These are phyloP conservation scores for Tulasnella sp. DNA, from an alignment of 768 basidiomycete species.

Conservation along the genomic window DNA sequence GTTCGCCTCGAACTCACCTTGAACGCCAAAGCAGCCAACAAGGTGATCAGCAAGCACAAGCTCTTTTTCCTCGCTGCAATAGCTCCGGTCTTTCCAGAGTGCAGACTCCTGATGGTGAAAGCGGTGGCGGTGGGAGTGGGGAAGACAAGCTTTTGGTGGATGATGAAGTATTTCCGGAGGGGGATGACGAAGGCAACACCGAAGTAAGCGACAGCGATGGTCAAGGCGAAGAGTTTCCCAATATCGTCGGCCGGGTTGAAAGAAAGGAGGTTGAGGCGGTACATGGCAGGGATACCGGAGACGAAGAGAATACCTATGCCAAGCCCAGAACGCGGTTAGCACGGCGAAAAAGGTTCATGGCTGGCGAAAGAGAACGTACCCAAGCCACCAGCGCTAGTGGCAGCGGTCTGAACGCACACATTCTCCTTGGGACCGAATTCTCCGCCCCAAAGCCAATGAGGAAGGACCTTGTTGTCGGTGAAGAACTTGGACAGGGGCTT, in stretches of 20 bases:
- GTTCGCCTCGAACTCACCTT: constrained; percentile 42
- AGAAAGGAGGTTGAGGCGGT: constrained; percentile 56
- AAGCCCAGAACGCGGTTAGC: not conserved
- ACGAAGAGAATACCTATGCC: constrained; percentile 56
- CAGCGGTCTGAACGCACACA: constrained; percentile 56
- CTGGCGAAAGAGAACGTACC: constrained; percentile 38
- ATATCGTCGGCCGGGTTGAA: constrained; percentile 54
- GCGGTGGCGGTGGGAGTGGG: constrained; percentile 69
- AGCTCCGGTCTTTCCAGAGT: constrained; percentile 56
- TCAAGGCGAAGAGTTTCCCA: constrained; percentile 61
- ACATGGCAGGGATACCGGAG: constrained; percentile 62
- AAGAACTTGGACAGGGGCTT: constrained; percentile 57
- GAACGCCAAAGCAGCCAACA: constrained; percentile 53
- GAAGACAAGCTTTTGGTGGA: constrained; percentile 66
- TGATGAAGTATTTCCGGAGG: constrained; percentile 62
- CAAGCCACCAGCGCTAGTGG: constrained; percentile 56
- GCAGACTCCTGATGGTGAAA: constrained; percentile 64
- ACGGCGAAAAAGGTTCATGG: not conserved
- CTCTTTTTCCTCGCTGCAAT: constrained; percentile 60
- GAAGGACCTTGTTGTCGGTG: constrained; percentile 52
- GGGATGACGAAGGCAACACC: constrained; percentile 65
- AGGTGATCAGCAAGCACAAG: constrained; percentile 54
- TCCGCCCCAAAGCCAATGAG: constrained; percentile 54
- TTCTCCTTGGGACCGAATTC: constrained; percentile 69
- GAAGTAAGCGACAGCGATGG: constrained; percentile 59